phyloP scores from a whole-genome alignment of 768 basidiomycete species.

The Termitomyces sp. region DNA sequence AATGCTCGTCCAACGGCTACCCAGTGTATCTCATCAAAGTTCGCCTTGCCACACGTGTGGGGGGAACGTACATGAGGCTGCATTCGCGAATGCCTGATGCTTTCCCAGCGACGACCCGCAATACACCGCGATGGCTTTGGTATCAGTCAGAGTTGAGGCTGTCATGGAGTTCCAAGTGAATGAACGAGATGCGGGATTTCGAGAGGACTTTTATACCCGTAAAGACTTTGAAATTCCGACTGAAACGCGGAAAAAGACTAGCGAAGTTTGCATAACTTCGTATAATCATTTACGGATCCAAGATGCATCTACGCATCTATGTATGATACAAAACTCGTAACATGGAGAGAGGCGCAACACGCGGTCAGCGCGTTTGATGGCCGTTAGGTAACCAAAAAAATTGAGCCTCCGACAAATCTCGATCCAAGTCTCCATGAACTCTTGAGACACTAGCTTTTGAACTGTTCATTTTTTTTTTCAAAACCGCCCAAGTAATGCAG shows the following conservation, averaged over 20 bases:
- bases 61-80: constrained; percentile 60
- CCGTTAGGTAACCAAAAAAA: not conserved
- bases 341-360: too few species aligned
- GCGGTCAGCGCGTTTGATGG: not conserved
- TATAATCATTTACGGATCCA: not conserved
- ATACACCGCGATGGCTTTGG: constrained; percentile 59
- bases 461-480: too few species aligned
- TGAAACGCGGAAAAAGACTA: too few species aligned
- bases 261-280: not conserved
- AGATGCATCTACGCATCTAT: not conserved
- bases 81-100: constrained; percentile 52
- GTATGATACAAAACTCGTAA: too few species aligned
- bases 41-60: not conserved
- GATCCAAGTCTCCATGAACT: too few species aligned
- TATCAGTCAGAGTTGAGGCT: not conserved
- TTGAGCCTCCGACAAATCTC: too few species aligned
- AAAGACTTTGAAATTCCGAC: not conserved
- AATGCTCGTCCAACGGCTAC: constrained; percentile 73
- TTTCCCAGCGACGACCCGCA: constrained; percentile 76
- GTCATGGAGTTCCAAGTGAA: not conserved
- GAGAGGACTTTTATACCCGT: not conserved
- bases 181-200: not conserved
- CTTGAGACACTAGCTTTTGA: too few species aligned
- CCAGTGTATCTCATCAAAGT: not conserved
- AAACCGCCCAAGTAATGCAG: too few species aligned